These are phyloP conservation scores for Scedosporium aurantiacum DNA, from an alignment of 2,329 filamentous ascomycete genomes.

Conservation along the genomic window DNA sequence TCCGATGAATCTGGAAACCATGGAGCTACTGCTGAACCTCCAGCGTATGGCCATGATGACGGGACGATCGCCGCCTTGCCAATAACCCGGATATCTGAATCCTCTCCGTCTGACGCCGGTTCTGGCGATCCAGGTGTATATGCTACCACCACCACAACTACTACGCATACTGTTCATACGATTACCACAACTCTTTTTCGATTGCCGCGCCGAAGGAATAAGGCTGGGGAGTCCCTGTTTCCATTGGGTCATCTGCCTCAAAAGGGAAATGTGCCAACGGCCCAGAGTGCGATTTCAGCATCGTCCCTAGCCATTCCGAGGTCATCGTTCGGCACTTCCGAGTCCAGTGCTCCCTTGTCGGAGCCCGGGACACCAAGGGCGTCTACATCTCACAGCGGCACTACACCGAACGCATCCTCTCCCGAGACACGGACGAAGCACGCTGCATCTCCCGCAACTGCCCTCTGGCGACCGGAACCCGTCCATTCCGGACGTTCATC, in stretches of 20 bases:
- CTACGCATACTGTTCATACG: conserved; percentile 47
- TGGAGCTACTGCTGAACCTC: background rate
- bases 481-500: conserved; percentile 55
- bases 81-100: conserved; percentile 41
- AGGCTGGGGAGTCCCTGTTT: conserved; percentile 66
- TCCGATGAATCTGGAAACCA: background rate
- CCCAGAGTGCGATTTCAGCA: conserved; percentile 19
- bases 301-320: conserved; percentile 27
- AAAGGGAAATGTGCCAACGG: conserved; percentile 41
- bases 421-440: conserved; percentile 15
- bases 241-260: conserved; percentile 77
- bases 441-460: conserved; percentile 33
- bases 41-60: background rate
- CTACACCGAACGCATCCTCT: background rate
- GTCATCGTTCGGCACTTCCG: background rate
- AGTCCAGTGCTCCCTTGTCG: conserved; percentile 5
- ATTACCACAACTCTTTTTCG: conserved; percentile 65
- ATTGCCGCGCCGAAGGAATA: conserved; percentile 65
- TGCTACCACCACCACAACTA: conserved; percentile 47
- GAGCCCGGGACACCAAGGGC: conserved; percentile 21
- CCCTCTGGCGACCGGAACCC: conserved; percentile 37
- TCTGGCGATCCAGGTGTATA: conserved; percentile 54
- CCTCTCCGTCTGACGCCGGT: conserved; percentile 80
- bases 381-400: conserved; percentile 20
- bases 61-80: background rate